Conservation (phyloP, 345 rosid genomes). For the Hypericum androsaemum region DNA sequence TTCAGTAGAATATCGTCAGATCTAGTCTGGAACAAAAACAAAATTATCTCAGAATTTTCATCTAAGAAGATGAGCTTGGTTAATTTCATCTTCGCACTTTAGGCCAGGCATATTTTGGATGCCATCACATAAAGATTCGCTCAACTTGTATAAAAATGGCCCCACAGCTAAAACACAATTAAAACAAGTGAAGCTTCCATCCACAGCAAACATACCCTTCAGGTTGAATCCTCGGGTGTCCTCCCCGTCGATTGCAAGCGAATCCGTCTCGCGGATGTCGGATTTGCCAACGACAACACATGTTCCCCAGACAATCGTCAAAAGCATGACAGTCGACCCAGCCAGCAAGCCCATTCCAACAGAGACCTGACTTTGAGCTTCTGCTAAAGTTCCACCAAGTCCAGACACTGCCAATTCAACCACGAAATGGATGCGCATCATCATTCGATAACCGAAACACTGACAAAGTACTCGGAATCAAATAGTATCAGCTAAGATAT, state of each 20-base stretch:
- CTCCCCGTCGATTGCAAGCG: neutral
- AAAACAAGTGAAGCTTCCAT: too few relatives aligned
- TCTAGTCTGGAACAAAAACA: too few relatives aligned
- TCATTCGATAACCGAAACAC: neutral
- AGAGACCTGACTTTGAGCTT: slow-evolving; percentile 33
- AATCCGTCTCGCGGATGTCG: slow-evolving; percentile 5
- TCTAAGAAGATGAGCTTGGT: too few relatives aligned
- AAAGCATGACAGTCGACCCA: slow-evolving; percentile 38
- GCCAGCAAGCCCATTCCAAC: slow-evolving; percentile 40
- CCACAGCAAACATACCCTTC: neutral
- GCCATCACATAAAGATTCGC: too few relatives aligned
- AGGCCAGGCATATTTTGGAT: too few relatives aligned
- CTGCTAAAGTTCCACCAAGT: slow-evolving; percentile 27
- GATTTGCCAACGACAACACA: slow-evolving; percentile 26
- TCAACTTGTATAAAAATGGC: too few relatives aligned
- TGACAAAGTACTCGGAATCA: too few relatives aligned
- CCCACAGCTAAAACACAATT: too few relatives aligned
- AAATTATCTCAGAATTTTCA: too few relatives aligned
- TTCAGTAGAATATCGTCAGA: too few relatives aligned
- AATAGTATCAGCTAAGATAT: too few relatives aligned
- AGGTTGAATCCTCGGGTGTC: neutral
- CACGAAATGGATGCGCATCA: neutral
- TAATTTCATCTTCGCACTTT: too few relatives aligned
- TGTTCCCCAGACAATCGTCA: slow-evolving; percentile 41
- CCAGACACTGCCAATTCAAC: slow-evolving; percentile 28